A percentile compares a stretch with the other conserved stretches of the same genome.
These are phyloP conservation scores for Stereocaulon alpinum DNA, from an alignment of 495 filamentous ascomycete genomes.

Conservation along the genomic window DNA sequence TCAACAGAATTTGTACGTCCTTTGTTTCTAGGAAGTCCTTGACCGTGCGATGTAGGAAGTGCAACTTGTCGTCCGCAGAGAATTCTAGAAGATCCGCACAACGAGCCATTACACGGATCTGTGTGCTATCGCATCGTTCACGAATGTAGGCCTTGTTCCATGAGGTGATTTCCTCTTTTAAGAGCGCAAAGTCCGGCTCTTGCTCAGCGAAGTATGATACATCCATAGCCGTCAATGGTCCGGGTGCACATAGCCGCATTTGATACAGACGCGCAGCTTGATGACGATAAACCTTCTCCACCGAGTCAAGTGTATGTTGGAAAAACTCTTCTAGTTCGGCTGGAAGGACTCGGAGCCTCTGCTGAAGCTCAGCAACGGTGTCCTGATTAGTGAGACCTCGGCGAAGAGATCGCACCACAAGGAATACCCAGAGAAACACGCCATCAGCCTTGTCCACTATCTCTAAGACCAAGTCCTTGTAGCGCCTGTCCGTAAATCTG, in stretches of 20 bases:
- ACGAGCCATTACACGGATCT: not conserved
- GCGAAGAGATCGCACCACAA: not conserved
- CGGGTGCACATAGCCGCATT: not conserved
- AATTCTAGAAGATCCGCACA: not conserved
- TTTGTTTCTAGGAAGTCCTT: not conserved
- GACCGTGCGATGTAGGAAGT: not conserved
- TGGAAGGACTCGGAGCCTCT: not conserved
- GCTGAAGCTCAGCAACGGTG: not conserved
- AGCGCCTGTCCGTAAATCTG: not conserved
- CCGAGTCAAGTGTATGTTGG: not conserved
- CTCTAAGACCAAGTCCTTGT: not conserved
- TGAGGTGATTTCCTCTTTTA: not conserved
- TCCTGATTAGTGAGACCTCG: not conserved
- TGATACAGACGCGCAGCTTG: not conserved
- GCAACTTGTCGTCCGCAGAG: not conserved
- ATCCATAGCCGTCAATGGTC: not conserved
- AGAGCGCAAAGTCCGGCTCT: not conserved
- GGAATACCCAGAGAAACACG: not conserved
- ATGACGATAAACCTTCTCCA: not conserved
- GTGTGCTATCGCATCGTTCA: not conserved
- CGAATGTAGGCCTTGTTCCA: not conserved
- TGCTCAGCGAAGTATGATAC: not conserved
- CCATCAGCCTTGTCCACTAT: not conserved
- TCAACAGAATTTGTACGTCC: not conserved
- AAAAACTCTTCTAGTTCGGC: not conserved